Conservation (phyloP, 75 land plant genomes). For the Pinus tabuliformis region DNA sequence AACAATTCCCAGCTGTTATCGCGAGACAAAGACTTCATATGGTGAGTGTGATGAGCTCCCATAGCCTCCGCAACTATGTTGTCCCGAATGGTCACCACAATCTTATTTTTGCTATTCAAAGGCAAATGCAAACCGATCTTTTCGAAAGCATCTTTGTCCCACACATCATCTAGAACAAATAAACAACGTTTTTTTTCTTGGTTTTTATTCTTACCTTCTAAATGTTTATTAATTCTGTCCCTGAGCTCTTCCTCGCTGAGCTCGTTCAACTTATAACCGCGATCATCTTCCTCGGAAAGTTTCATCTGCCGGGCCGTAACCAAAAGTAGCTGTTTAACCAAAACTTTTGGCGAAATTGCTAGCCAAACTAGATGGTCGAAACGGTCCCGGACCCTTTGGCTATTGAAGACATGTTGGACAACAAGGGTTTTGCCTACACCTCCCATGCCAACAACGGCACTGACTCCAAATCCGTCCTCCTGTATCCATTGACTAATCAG, state of each 20-base stretch:
- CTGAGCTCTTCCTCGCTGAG: not conserved
- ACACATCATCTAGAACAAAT: constrained; percentile 4
- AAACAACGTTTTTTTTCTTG: not conserved
- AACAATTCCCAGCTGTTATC: constrained; percentile 1
- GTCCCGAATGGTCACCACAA: not conserved
- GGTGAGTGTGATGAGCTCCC: not conserved
- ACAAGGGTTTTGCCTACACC: constrained; percentile 1
- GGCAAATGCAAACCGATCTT: not conserved
- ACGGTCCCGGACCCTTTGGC: not conserved
- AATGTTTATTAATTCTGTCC: not conserved
- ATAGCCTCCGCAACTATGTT: not conserved
- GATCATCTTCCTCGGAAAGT: not conserved
- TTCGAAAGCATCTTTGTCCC: not conserved
- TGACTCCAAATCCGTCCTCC: not conserved
- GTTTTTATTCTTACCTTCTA: not conserved
- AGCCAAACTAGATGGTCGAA: not conserved
- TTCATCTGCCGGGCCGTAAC: not conserved
- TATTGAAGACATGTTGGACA: not conserved
- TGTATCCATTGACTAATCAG: not conserved
- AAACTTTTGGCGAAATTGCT: not conserved
- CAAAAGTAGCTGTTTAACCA: not conserved
- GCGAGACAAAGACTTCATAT: not conserved
- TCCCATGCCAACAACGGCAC: constrained; percentile 1
- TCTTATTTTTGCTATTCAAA: not conserved
- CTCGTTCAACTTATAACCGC: not conserved